Evolutionary conservation across 1,284 basidiomycete species (phyloP).

Genomic region (Apiotrichum gamsii): DNA sequence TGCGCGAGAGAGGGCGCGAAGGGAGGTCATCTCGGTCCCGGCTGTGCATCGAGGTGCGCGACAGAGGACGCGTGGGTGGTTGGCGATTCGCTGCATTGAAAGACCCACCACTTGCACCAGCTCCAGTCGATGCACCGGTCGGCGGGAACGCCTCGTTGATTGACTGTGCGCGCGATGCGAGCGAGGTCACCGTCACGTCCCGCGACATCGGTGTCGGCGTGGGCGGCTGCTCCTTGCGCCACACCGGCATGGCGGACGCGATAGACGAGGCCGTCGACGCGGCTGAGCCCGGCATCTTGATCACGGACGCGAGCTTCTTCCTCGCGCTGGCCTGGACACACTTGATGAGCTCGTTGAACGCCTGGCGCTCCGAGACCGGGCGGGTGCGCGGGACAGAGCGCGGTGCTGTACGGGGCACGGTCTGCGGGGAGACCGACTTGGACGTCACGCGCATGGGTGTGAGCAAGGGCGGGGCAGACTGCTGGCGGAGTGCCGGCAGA

Average conservation of each 20-base stretch:
- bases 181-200: constrained; percentile 6
- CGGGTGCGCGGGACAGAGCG: constrained; percentile 16
- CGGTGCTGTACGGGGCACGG: constrained; percentile 17
- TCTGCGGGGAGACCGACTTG: constrained; percentile 1
- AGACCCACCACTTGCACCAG: too few species aligned
- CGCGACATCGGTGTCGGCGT: constrained; percentile 19
- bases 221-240: constrained; percentile 18
- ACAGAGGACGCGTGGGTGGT: not conserved
- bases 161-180: not conserved
- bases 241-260: not conserved
- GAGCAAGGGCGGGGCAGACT: constrained; percentile 7
- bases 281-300: constrained; percentile 7
- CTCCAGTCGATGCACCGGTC: too few species aligned
- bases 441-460: constrained; percentile 5
- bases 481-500: not conserved
- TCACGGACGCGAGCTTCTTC: constrained; percentile 13
- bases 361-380: constrained; percentile 18
- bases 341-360: constrained; percentile 17
- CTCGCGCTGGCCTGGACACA: constrained; percentile 19
- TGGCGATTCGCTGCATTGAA: too few species aligned
- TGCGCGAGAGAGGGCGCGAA: not conserved
- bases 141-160: too few species aligned
- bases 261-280: constrained; percentile 7
- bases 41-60: not conserved
- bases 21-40: not conserved